Evolutionary conservation across 257 asterid species (phyloP), one percentile per base, ranked within the genome.

Genomic region (Paulownia fortunei): DNA sequence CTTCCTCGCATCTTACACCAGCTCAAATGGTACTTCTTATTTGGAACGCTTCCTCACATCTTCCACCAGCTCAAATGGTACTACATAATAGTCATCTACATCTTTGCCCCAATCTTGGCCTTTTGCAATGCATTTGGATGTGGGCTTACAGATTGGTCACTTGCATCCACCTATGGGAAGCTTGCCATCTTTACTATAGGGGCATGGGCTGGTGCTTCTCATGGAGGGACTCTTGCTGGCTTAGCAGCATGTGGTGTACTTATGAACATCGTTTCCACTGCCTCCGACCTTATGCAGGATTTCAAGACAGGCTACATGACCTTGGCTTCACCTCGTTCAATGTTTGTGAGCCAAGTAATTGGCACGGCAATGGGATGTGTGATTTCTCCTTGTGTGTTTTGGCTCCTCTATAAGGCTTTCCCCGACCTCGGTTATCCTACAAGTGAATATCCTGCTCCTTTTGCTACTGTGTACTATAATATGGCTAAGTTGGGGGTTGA

Each of bases 131-230:
- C 94, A 0, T 89, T 74, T 8, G 92, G 94, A 0, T 69, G 82
- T 59, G 94, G 94, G 18, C 92, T 91, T n/a, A 91, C 95, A 0
- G 93, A 91, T 26, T 89, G 95, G 95, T 91, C 92, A 3, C 73
- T 91, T 3, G 95, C 93, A 6, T 81, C 93, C 2, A 85, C 86
- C 0, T 90, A 90, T 0, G 96, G 92, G 12, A 88, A 88, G 80
- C 87, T 90, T 1, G 93, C 96, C 0, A 88, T 90, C 75, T 90
- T 90, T 55, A 87, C 88, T 0, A 77, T 90, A 3, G 96, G 96
- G 8, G 89, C 91, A 71, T 90, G 96, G 93, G 91, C 87, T 0
- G 90, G 91, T 12, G 52, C 87, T 5, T 41, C 89, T 32, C 83
- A 88, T 8, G 93, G 93, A 30, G 95, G 95, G 5, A 79, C 86